Evolutionary conservation across 1,139 yeast species (phyloP).

Genomic region (Yamadazyma aaseri): DNA sequence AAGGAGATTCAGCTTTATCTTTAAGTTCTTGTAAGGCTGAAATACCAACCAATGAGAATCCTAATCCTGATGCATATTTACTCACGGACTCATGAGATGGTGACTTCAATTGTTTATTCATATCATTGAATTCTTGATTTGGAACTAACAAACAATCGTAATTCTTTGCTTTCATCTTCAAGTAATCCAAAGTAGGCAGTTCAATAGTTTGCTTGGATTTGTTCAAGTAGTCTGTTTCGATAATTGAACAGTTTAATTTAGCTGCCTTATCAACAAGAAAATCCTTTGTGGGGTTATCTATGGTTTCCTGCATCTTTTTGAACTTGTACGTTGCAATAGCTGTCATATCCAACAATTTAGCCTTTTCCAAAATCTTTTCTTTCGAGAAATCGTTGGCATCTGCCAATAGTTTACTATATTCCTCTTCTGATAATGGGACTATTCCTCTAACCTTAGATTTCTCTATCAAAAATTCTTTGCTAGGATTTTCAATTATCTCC

Average conservation of each 20-base stretch:
- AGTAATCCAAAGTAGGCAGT: conserved; percentile 25
- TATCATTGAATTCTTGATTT: conserved; percentile 19
- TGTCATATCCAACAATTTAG: conserved; percentile 23
- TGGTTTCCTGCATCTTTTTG: conserved; percentile 17
- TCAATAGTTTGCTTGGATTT: conserved; percentile 12
- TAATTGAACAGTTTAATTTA: conserved; percentile 24
- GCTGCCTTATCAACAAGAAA: conserved; percentile 33
- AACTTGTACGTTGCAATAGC: conserved; percentile 24
- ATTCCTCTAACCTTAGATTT: conserved; percentile 19
- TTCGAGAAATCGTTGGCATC: conserved; percentile 29
- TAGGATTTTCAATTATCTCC: conserved; percentile 21
- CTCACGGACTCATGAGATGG: conserved; percentile 19
- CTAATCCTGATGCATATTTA: conserved; percentile 15
- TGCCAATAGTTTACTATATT: conserved; percentile 22
- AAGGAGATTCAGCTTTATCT: conserved; percentile 15
- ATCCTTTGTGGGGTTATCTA: conserved; percentile 25
- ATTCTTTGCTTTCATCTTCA: conserved; percentile 24
- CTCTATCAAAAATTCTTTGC: conserved; percentile 19
- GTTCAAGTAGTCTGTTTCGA: conserved; percentile 23
- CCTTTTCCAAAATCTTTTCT: conserved; percentile 24
- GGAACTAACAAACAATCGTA: conserved; percentile 20
- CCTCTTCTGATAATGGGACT: conserved; percentile 26
- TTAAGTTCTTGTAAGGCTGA: conserved; percentile 14
- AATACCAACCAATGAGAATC: conserved; percentile 14
- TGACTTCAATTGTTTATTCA: conserved; percentile 16